A percentile compares a stretch with the other conserved stretches of the same genome.
These are phyloP conservation scores for Leccinum subrobustum DNA, from an alignment of 1,284 basidiomycete species.

Conservation along the genomic window DNA sequence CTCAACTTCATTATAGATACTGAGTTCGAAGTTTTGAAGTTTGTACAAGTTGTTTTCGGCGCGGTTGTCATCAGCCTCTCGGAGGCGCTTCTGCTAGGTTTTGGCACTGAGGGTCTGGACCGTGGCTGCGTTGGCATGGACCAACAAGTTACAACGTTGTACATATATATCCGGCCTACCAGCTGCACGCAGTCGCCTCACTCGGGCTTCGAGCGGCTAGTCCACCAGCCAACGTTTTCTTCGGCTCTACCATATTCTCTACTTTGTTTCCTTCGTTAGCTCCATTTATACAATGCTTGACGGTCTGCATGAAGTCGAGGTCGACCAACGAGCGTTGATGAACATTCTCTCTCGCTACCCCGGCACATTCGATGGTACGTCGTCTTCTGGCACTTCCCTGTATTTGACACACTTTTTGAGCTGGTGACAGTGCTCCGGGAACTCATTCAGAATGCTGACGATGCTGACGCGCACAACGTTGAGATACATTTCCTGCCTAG, in stretches of 20 bases:
- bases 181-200: background rate
- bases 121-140: constrained; percentile 1
- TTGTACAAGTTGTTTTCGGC: background rate
- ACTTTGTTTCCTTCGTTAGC: background rate
- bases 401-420: background rate
- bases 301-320: constrained; percentile 16
- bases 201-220: background rate
- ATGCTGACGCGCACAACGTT: constrained; percentile 77
- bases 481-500: constrained; percentile 80
- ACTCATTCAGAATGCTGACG: constrained; percentile 92
- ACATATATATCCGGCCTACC: background rate
- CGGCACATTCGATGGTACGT: constrained; percentile 19
- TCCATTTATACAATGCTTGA: constrained; percentile 2
- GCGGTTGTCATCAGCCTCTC: background rate
- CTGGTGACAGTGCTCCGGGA: constrained; percentile 73
- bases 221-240: background rate
- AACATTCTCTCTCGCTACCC: constrained; percentile 26
- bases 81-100: background rate
- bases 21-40: background rate
- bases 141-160: constrained; percentile 8
- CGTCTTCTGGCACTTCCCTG: background rate
- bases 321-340: constrained; percentile 16
- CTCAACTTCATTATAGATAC: background rate
- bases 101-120: background rate
- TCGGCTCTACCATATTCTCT: background rate